Evolutionary conservation across 2,329 filamentous ascomycete species (phyloP), one percentile per base, ranked within the genome.

Genomic region (Xylaria sp.): DNA sequence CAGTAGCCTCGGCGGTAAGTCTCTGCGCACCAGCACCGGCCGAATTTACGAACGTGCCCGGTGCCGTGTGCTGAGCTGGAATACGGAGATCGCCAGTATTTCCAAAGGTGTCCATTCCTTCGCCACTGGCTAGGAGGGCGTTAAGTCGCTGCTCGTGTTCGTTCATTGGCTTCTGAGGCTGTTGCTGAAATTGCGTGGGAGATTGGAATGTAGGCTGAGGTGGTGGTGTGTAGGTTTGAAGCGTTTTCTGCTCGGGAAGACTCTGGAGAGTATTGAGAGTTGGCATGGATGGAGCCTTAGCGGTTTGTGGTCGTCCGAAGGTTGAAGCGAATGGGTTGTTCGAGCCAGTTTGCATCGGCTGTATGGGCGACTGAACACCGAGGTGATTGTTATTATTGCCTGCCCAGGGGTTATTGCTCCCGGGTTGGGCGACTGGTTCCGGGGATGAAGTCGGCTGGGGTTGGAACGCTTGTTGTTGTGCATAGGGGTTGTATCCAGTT

Each of bases 11-110:
- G 62, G 85, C 78, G 68, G 84, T 92, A 51, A 98, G 81, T 66
- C 88, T 87, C 74, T 89, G 89, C 65, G 93, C 82, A n/a, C 93
- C 93, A 45, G 91, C 85, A 58, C 96, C 96, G 6, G 96, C 94
- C 68, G 93, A 97, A 82, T 99, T 99, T 82, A 99, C 91, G 79
- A 98, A 99, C 0, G 93, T 97, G 30, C 95, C 96, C 0, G 96
- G 96, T 1, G 96, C 94, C 0, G 96, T 99, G 80, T 99, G 96
- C 79, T 99, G 96, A 1, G 96, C 90, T 1, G 96, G 96, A 71
- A 99, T 97, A 80, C 96, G 94, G 55, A 97, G 86, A 72, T 98
- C 93, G 73, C 96, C 96, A n/a, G 93, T 93, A 79, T 99, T 99
- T 72, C 96, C 96, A 79, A 97, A 99, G 0, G 96, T 99, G 78